Evolutionary conservation across 2,329 filamentous ascomycete species (phyloP), one percentile per base, ranked within the genome.

Genomic region (Penicillium sp.): DNA sequence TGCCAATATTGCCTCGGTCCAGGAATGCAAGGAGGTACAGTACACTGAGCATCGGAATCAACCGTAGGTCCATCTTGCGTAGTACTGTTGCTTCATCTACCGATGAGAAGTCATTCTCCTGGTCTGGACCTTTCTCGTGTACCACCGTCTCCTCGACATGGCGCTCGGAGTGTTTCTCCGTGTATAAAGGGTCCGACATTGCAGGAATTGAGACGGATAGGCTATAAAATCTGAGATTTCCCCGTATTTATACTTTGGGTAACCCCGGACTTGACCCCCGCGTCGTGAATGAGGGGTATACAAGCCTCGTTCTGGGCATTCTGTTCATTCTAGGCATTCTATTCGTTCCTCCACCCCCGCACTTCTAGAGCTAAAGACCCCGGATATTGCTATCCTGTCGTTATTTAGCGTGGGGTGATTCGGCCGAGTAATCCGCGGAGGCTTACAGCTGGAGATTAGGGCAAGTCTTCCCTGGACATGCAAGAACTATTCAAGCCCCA

Each of bases 1-100:
- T 68, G 1, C 65, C 65, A 9, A 68, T 64, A 47, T 68, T 68
- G 3, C 64, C 61, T 10, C 65, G 59, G 37, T 68, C 65, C 24
- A 68, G 38, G 42, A 65, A 68, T 4, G 57, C 58, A 1, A 68
- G 47, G 0, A 68, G 49, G 43, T 68, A 67, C 9, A 63, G 35
- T 3, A 58, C 24, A 5, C 55, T 56, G 10, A 63, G 52, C 57
- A 61, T 61, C 3, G 60, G 60, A 42, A 63, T 60, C 26, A 63
- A 42, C 4, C 56, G 55, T 11, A 59, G 23, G 39, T 63, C 60
- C 58, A 63, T 61, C 44, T 63, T 63, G 18, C 58, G 58, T n/a
- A 61, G 51, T 1, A 61, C 45, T 0, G 43, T 48, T 7, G 54
- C 48, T 42, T 61, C 57, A 41, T 57, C 50, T 1, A 57, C 39